phyloP scores from a whole-genome alignment of 2,329 filamentous ascomycete genomes.

The Aureobasidium sp. region DNA sequence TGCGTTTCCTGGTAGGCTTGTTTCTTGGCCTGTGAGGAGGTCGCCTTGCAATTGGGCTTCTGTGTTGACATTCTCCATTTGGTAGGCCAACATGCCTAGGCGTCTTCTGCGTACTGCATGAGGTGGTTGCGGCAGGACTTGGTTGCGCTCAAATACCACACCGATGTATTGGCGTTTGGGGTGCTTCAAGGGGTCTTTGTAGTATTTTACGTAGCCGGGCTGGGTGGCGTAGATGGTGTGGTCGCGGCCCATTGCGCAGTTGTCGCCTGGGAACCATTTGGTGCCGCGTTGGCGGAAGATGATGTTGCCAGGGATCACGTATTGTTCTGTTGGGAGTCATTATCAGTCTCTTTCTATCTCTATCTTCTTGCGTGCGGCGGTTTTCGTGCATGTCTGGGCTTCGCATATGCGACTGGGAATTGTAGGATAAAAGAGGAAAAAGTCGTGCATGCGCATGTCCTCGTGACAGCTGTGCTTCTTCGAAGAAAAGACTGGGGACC shows the following conservation, averaged over 20 bases:
- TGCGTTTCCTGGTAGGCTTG: slow-evolving; percentile 18
- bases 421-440: neutral
- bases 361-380: neutral
- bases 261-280: slow-evolving; percentile 90
- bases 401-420: neutral
- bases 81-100: slow-evolving; percentile 62
- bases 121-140: slow-evolving; percentile 67
- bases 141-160: slow-evolving; percentile 75
- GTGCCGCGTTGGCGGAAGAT: slow-evolving; percentile 96
- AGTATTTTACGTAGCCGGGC: slow-evolving; percentile 92
- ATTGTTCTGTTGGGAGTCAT: slow-evolving; percentile 58
- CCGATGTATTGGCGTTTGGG: slow-evolving; percentile 92
- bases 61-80: slow-evolving; percentile 23
- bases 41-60: slow-evolving; percentile 14
- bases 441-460: neutral
- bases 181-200: slow-evolving; percentile 76
- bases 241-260: slow-evolving; percentile 89
- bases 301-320: slow-evolving; percentile 92
- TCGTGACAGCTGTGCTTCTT: neutral
- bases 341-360: neutral
- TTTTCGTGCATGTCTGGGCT: neutral
- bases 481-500: neutral
- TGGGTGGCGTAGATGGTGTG: slow-evolving; percentile 88
- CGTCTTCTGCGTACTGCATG: slow-evolving; percentile 68
- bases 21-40: slow-evolving; percentile 16